Base-by-base conservation (phyloP, 192 early-diverging fungal genomes). In the Backusella sp. region DNA sequence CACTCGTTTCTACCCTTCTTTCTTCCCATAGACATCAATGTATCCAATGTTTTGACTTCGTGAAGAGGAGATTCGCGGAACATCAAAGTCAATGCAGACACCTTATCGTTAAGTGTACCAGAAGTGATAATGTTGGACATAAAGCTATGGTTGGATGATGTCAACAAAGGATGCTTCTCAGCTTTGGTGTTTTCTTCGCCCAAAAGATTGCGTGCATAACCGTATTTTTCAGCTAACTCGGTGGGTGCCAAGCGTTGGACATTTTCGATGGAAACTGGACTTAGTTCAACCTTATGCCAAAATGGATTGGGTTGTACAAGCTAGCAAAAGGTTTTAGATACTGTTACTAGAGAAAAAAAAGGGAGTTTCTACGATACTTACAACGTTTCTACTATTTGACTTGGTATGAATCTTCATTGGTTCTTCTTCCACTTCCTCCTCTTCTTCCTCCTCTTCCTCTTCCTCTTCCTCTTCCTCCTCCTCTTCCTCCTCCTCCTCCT, bases 51-150 rank as follows among this genome's bases (percentile, higher is more conserved):
- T 74, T 84, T 85, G 44, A 91, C 77, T 46, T 85, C 89, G 79
- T 99, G 98, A 19, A 98, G 66, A 4, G 98, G 96, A 7, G 95
- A 96, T 77, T 96, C 95, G 77, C 97, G 96, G 37, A 98, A 87
- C 28, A 98, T 82, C 66, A 99, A 86, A 2, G 96, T 96, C 70
- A 99, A 81, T 23, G 97, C 97, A 21, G 96, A 96, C 32, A 98
- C 90, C 74, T 93, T 93, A 88, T 99, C 98, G 49, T 91, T 94
- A 52, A 95, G 81, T 21, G 98, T 99, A 83, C 98, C 98, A 35
- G 94, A 95, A 59, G 90, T 82, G 80, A 99, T 83, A 41, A 99
- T 94, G 56, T 92, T 95, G 21, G 92, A 84, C 17, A 98, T 88
- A 82, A 98, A 99, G 44, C 89, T 89, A 69, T 87, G 87, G 86